Evolutionary conservation across 2,329 filamentous ascomycete genomes (phyloP).

Genomic region (Curvularia lunata): DNA sequence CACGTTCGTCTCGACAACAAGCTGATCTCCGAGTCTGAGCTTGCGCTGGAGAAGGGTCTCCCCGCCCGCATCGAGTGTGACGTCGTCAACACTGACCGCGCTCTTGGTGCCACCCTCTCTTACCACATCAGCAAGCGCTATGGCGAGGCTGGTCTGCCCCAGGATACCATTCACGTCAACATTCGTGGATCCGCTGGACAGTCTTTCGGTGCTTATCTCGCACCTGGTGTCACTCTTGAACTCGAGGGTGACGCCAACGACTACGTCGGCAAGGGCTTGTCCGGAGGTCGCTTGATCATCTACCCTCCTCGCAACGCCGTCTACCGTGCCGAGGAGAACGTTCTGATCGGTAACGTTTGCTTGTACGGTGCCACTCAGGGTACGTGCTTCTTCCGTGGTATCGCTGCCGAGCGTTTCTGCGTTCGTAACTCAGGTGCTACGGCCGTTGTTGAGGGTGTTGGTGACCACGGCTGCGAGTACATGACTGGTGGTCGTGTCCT

Average conservation of each 20-base stretch:
- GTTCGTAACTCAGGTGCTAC: slow-evolving; percentile 96
- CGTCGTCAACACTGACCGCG: slow-evolving; percentile 94
- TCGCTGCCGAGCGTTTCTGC: slow-evolving; percentile 94
- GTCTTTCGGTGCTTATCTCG: slow-evolving; percentile 93
- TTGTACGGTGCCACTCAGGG: slow-evolving; percentile 92
- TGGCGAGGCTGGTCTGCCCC: slow-evolving; percentile 84
- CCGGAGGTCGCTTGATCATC: slow-evolving; percentile 88
- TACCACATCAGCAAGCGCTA: slow-evolving; percentile 96
- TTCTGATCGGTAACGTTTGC: slow-evolving; percentile 92
- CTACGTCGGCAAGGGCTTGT: slow-evolving; percentile 95
- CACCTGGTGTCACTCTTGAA: slow-evolving; percentile 91
- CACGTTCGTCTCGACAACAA: slow-evolving; percentile 96
- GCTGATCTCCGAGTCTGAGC: slow-evolving; percentile 91
- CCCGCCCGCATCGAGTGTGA: slow-evolving; percentile 94
- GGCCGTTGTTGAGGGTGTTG: slow-evolving; percentile 94
- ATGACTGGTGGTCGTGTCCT: slow-evolving; percentile 96
- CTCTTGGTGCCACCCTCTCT: slow-evolving; percentile 89
- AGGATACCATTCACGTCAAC: slow-evolving; percentile 94
- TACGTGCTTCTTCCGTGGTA: slow-evolving; percentile 94
- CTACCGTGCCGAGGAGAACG: slow-evolving; percentile 96
- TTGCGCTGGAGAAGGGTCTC: slow-evolving; percentile 91
- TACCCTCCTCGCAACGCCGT: slow-evolving; percentile 90
- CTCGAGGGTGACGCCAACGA: slow-evolving; percentile 96
- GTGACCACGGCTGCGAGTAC: slow-evolving; percentile 97
- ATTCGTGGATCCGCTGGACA: slow-evolving; percentile 96